A percentile compares a stretch with the other conserved stretches of the same genome.
Evolutionary conservation across 179 eudicot species (phyloP).

Genomic region (Amaranthus tricolor): DNA sequence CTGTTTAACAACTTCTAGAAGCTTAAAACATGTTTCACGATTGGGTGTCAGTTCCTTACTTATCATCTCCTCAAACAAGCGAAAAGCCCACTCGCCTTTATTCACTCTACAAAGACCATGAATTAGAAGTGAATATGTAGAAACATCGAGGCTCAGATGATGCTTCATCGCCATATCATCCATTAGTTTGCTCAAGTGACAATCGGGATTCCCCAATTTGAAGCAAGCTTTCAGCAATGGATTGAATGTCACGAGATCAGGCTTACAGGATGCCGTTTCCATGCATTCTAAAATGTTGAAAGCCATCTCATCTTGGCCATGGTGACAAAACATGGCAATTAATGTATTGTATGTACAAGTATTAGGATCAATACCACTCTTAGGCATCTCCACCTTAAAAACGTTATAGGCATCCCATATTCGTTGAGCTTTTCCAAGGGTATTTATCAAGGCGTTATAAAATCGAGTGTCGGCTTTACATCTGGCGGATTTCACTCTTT

Average conservation of each 20-base stretch:
- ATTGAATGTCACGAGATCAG: constrained; percentile 68
- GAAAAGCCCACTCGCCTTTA: constrained; percentile 60
- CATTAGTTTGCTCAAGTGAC: constrained; percentile 45
- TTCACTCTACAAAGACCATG: constrained; percentile 74
- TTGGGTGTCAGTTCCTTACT: constrained; percentile 55
- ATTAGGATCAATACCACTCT: constrained; percentile 45
- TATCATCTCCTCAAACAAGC: constrained; percentile 69
- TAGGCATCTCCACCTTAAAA: constrained; percentile 66
- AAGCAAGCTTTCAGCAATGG: constrained; percentile 84
- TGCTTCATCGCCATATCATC: constrained; percentile 70
- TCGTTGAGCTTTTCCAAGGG: constrained; percentile 60
- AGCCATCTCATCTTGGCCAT: constrained; percentile 52
- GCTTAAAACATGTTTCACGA: constrained; percentile 57
- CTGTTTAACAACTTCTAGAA: constrained; percentile 54
- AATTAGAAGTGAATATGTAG: constrained; percentile 71
- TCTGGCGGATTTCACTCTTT: constrained; percentile 47
- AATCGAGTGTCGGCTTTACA: constrained; percentile 70
- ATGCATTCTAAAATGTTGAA: constrained; percentile 45
- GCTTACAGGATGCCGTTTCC: constrained; percentile 58
- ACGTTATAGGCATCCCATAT: constrained; percentile 53
- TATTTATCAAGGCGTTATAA: constrained; percentile 68
- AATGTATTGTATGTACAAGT: constrained; percentile 82
- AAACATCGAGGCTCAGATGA: constrained; percentile 67
- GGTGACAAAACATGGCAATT: constrained; percentile 67
- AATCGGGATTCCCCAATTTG: constrained; percentile 39